These are phyloP conservation scores for Coniochaeta ligniaria DNA, from an alignment of 2,329 filamentous ascomycete genomes.

Conservation along the genomic window DNA sequence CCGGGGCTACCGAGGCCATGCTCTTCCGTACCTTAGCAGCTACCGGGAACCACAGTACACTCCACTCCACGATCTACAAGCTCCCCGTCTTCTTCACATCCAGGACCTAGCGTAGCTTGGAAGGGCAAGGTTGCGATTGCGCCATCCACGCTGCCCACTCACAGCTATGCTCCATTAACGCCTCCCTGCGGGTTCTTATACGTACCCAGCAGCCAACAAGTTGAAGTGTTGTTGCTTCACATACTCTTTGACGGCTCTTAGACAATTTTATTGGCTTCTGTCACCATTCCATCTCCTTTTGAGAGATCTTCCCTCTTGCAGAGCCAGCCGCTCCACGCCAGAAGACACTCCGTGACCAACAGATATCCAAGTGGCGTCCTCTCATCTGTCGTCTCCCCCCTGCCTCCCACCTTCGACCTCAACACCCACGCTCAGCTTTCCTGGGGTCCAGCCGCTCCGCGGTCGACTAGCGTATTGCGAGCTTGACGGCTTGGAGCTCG, in stretches of 20 bases:
- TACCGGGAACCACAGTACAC: no score
- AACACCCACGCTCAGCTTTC: background rate
- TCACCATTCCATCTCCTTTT: background rate
- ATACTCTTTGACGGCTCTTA: background rate
- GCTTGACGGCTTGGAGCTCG: background rate
- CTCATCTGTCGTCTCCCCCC: background rate
- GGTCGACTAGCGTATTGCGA: background rate
- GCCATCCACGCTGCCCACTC: constrained; percentile 1
- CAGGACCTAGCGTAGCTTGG: background rate
- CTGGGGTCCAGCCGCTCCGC: background rate
- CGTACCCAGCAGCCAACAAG: background rate
- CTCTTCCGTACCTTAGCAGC: background rate
- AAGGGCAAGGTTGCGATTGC: constrained; percentile 3
- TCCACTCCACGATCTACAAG: background rate
- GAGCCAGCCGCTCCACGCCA: background rate
- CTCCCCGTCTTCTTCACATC: background rate
- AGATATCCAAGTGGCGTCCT: background rate
- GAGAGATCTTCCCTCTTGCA: background rate
- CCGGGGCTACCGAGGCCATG: background rate
- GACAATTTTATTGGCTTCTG: background rate
- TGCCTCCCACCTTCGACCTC: background rate
- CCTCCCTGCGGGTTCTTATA: background rate
- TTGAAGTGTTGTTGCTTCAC: background rate
- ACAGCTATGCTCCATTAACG: background rate
- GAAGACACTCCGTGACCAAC: background rate